These are phyloP conservation scores for Myriosclerotinia curreyana DNA, from an alignment of 2,329 filamentous ascomycete species.

Conservation along the genomic window DNA sequence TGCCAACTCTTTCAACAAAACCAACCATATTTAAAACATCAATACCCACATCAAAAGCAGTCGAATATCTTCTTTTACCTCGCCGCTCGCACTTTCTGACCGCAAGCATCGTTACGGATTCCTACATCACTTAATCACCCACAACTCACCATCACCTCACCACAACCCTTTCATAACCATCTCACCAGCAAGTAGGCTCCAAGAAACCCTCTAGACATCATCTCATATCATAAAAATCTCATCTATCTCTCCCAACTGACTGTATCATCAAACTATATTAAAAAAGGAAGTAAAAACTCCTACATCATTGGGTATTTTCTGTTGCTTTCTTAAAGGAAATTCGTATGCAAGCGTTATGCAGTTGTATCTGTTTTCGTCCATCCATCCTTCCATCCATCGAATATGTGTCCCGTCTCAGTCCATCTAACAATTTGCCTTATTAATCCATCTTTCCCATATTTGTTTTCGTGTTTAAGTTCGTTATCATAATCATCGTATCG, in stretches of 20 bases:
- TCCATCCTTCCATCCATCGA: background rate
- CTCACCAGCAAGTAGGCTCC: background rate
- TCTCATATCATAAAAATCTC: background rate
- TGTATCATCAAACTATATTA: background rate
- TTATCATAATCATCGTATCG: slow-evolving; percentile 6
- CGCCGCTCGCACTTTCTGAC: too few species aligned
- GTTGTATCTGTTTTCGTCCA: background rate
- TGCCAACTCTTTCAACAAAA: too few species aligned
- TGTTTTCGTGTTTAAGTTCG: background rate
- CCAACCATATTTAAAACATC: too few species aligned
- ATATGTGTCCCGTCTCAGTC: background rate
- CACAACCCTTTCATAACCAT: too few species aligned
- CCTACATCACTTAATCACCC: too few species aligned
- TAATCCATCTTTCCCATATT: too few species aligned
- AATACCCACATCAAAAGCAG: too few species aligned
- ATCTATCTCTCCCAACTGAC: background rate
- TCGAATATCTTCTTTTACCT: too few species aligned
- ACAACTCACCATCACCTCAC: too few species aligned
- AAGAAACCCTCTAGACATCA: background rate
- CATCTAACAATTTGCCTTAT: too few species aligned
- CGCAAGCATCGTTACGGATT: too few species aligned
- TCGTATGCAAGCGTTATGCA: slow-evolving; percentile 7
- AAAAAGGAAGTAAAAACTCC: slow-evolving; percentile 12
- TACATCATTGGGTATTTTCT: slow-evolving; percentile 17
- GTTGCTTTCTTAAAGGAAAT: slow-evolving; percentile 10